Conservation (phyloP, 345 rosid species). For the Moringa oleifera region DNA sequence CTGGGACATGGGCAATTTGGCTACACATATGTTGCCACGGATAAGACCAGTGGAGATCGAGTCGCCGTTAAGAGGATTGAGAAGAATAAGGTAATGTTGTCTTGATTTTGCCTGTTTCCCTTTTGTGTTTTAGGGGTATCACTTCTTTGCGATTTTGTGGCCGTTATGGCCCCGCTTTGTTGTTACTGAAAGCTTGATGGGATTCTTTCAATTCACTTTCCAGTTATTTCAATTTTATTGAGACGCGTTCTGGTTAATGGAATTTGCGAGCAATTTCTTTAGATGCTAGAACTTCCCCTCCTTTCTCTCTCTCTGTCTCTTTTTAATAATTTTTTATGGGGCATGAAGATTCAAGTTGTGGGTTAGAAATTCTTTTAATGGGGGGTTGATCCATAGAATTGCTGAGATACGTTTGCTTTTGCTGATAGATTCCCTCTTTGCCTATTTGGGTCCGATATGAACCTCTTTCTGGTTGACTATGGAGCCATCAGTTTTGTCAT, state of each 20-base stretch:
- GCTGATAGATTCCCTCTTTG: neutral
- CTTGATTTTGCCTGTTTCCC: slow-evolving; percentile 1
- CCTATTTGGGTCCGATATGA: neutral
- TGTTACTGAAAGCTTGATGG: slow-evolving; percentile 9
- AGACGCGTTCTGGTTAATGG: neutral
- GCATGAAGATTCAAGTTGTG: neutral
- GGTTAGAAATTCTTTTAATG: neutral
- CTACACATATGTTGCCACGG: slow-evolving; percentile 80
- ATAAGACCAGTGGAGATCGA: slow-evolving; percentile 62
- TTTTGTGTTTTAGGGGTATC: neutral
- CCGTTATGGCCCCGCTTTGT: neutral
- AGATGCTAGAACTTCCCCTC: neutral
- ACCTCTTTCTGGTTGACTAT: slow-evolving; percentile 3
- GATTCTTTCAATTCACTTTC: neutral
- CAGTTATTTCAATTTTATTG: neutral
- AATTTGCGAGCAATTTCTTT: neutral
- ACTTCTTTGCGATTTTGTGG: neutral
- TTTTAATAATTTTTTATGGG: no score
- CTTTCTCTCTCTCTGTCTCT: neutral
- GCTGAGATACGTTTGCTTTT: neutral
- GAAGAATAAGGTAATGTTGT: slow-evolving; percentile 57
- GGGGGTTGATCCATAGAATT: neutral
- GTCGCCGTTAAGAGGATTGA: slow-evolving; percentile 85
- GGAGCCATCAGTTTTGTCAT: neutral
- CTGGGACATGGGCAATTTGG: slow-evolving; percentile 94